Percentiles rank a stretch among this genome's conserved stretches.
Evolutionary conservation across 2,329 filamentous ascomycete species (phyloP).

Genomic region (Sporothrix pseudoabietina): DNA sequence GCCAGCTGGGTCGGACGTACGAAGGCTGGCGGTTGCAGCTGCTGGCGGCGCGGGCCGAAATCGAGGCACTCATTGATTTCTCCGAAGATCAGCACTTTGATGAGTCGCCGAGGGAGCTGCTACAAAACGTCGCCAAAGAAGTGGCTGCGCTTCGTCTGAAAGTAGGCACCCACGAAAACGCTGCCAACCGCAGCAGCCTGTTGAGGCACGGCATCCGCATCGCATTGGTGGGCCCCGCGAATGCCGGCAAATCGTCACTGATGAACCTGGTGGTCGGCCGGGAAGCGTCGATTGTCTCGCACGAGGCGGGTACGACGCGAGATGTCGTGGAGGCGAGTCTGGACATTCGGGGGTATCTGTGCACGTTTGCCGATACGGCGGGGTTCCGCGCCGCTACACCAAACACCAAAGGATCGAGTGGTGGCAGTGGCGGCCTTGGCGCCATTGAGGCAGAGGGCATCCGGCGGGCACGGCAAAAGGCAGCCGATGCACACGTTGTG

Average conservation of each 20-base stretch:
- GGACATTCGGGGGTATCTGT: conserved; percentile 86
- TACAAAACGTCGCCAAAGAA: conserved; percentile 63
- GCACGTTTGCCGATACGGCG: conserved; percentile 93
- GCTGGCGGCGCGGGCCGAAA: conserved; percentile 79
- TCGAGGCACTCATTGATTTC: conserved; percentile 96
- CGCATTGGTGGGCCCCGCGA: conserved; percentile 85
- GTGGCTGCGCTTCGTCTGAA: conserved; percentile 44
- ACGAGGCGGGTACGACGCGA: conserved; percentile 88
- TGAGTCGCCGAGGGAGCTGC: conserved; percentile 73
- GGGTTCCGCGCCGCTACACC: conserved; percentile 61
- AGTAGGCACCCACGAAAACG: conserved; percentile 69
- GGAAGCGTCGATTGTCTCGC: conserved; percentile 92
- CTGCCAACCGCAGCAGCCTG: conserved; percentile 80
- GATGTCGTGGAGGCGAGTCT: conserved; percentile 92
- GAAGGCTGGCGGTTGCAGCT: conserved; percentile 78
- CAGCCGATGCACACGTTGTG: conserved; percentile 80
- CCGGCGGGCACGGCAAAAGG: conserved; percentile 77
- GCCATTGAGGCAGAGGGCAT: conserved; percentile 88
- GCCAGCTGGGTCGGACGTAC: conserved; percentile 71
- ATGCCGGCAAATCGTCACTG: conserved; percentile 91
- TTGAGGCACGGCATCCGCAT: conserved; percentile 82
- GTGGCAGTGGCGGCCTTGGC: conserved; percentile 54
- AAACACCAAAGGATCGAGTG: conserved; percentile 12
- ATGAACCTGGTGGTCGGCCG: conserved; percentile 87
- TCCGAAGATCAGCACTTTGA: conserved; percentile 97